A percentile compares a stretch with the other conserved stretches of the same genome.
Conservation (phyloP, 2,329 filamentous ascomycete genomes). For the Fusarium nelsonii region DNA sequence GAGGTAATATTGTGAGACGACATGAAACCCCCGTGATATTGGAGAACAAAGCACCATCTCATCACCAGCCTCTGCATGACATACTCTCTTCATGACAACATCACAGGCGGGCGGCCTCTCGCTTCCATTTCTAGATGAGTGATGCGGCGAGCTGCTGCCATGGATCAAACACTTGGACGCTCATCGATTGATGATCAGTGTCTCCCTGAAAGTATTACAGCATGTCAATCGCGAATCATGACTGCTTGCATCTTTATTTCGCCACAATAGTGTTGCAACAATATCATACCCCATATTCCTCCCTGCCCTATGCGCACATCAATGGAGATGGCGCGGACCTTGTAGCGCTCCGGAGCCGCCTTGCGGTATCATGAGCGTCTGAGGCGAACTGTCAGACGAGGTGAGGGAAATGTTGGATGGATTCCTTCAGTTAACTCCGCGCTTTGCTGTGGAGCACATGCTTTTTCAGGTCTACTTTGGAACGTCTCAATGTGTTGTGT, state of each 20-base stretch:
- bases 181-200: not conserved
- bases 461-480: not conserved
- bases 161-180: not conserved
- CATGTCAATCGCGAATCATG: slow-evolving; percentile 17
- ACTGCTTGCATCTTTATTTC: slow-evolving; percentile 20
- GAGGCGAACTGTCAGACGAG: slow-evolving; percentile 17
- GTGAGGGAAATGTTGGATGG: slow-evolving; percentile 14
- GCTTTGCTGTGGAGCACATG: slow-evolving; percentile 18
- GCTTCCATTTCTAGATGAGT: slow-evolving; percentile 4
- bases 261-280: slow-evolving; percentile 25
- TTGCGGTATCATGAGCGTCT: slow-evolving; percentile 9
- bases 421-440: slow-evolving; percentile 13
- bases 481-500: not conserved
- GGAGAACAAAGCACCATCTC: not conserved
- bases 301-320: slow-evolving; percentile 7
- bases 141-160: not conserved
- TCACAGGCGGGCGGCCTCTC: slow-evolving; percentile 38
- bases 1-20: slow-evolving; percentile 27
- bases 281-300: slow-evolving; percentile 2
- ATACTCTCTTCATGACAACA: not conserved
- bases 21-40: slow-evolving; percentile 26
- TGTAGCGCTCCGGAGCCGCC: slow-evolving; percentile 5
- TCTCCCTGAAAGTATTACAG: not conserved
- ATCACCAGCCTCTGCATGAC: slow-evolving; percentile 14
- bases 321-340: slow-evolving; percentile 1